These are phyloP conservation scores for Saprolegnia parasitica DNA, from an alignment of 352 stramenopile genomes.

Conservation along the genomic window DNA sequence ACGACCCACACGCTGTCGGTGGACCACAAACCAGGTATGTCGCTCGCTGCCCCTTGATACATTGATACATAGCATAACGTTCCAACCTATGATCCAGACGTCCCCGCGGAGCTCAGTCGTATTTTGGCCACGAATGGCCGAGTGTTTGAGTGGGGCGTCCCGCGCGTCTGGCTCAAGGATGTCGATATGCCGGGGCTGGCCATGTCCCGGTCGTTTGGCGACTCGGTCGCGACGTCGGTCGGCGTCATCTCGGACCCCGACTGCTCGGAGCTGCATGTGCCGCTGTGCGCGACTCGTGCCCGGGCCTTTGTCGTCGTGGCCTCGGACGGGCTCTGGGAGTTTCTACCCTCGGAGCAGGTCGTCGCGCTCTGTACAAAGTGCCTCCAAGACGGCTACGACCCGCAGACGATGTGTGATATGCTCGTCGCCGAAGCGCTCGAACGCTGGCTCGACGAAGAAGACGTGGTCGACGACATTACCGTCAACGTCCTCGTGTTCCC, in stretches of 20 bases:
- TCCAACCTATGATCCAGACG: constrained; percentile 31
- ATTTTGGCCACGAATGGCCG: constrained; percentile 69
- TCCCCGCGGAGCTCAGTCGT: constrained; percentile 53
- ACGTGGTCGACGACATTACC: constrained; percentile 82
- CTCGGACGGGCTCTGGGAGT: constrained; percentile 85
- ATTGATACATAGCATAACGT: background rate
- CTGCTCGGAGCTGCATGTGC: constrained; percentile 31
- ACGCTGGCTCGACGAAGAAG: constrained; percentile 74
- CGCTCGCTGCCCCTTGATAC: background rate
- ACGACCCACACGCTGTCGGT: constrained; percentile 57
- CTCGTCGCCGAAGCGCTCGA: constrained; percentile 62
- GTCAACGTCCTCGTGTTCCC: constrained; percentile 19
- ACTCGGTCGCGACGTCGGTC: constrained; percentile 71
- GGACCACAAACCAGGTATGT: constrained; percentile 64
- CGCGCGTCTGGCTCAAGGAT: constrained; percentile 79
- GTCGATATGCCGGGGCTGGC: constrained; percentile 78
- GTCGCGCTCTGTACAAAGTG: constrained; percentile 56
- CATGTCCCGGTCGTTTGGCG: constrained; percentile 80
- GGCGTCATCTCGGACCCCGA: constrained; percentile 71
- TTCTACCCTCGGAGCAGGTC: constrained; percentile 69
- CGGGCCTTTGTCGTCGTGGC: constrained; percentile 61
- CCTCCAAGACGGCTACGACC: constrained; percentile 43
- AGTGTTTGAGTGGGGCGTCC: constrained; percentile 76
- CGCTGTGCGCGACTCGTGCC: constrained; percentile 27
- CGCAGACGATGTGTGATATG: constrained; percentile 61